Conservation (phyloP, 805 yeast species). For the Monosporozyma solicola region DNA sequence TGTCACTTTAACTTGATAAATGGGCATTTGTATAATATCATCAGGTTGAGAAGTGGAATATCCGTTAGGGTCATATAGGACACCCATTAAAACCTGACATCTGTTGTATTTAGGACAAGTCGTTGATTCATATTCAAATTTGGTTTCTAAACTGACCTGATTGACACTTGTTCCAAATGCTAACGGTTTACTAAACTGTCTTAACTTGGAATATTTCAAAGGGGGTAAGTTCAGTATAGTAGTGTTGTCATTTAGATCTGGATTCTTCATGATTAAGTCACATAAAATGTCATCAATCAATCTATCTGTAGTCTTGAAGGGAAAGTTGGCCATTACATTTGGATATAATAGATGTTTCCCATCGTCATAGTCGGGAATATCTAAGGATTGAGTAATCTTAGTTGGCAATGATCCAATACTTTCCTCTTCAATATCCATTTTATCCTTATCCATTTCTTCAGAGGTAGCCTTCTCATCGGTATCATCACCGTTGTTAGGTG, state of each 20-base stretch:
- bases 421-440: not conserved
- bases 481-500: not conserved
- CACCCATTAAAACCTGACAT: constrained; percentile 27
- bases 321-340: constrained; percentile 11
- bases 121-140: constrained; percentile 20
- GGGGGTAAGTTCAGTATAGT: constrained; percentile 28
- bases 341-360: constrained; percentile 24
- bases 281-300: constrained; percentile 54
- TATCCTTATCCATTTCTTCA: not conserved
- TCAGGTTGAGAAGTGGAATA: constrained; percentile 4
- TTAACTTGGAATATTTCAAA: constrained; percentile 24
- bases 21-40: constrained; percentile 13
- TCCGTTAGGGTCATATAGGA: constrained; percentile 9
- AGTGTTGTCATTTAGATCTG: constrained; percentile 2
- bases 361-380: constrained; percentile 11
- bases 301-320: constrained; percentile 59
- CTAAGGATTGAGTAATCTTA: not conserved
- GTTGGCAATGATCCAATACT: not conserved
- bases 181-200: constrained; percentile 15
- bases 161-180: constrained; percentile 24
- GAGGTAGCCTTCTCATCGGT: not conserved
- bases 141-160: constrained; percentile 25
- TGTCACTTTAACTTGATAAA: constrained; percentile 31
- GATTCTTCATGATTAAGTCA: constrained; percentile 27
- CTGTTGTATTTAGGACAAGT: constrained; percentile 24